Evolutionary conservation across 768 basidiomycete species (phyloP).

Genomic region (Termitomyces sp.): DNA sequence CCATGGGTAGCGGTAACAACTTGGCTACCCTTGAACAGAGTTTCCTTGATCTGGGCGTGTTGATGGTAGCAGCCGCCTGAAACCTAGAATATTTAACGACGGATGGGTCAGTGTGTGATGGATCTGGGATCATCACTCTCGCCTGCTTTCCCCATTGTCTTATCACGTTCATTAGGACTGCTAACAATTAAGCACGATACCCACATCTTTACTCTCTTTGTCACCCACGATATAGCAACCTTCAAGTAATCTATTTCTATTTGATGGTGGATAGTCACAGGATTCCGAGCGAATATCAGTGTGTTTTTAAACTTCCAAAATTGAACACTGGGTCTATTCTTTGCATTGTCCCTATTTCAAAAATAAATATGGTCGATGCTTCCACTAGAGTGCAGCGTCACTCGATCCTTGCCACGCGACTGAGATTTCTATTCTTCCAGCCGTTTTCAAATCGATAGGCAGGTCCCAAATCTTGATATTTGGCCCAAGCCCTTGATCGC

Average conservation of each 20-base stretch:
- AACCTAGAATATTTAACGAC: neutral
- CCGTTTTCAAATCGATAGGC: too few species aligned
- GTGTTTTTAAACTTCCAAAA: neutral
- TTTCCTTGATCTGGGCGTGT: conserved; percentile 8
- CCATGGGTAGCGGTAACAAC: neutral
- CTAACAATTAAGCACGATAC: conserved; percentile 9
- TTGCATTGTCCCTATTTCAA: neutral
- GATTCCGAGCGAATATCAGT: neutral
- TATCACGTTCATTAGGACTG: conserved; percentile 8
- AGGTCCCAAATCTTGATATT: too few species aligned
- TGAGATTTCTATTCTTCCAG: neutral
- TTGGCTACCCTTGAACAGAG: conserved; percentile 5
- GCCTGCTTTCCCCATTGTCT: neutral
- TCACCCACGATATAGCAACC: neutral
- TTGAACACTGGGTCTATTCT: neutral
- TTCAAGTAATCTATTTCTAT: conserved; percentile 2
- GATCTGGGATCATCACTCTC: conserved; percentile 4
- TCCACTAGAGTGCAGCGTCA: neutral
- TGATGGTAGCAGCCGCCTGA: conserved; percentile 7
- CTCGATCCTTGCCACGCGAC: neutral
- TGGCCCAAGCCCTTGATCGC: too few species aligned
- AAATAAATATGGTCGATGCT: neutral
- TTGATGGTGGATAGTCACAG: neutral
- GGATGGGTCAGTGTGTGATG: conserved; percentile 4
- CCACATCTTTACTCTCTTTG: conserved; percentile 1